phyloP scores from a whole-genome alignment of 116 monocot genomes.

The Thalassia testudinum region DNA sequence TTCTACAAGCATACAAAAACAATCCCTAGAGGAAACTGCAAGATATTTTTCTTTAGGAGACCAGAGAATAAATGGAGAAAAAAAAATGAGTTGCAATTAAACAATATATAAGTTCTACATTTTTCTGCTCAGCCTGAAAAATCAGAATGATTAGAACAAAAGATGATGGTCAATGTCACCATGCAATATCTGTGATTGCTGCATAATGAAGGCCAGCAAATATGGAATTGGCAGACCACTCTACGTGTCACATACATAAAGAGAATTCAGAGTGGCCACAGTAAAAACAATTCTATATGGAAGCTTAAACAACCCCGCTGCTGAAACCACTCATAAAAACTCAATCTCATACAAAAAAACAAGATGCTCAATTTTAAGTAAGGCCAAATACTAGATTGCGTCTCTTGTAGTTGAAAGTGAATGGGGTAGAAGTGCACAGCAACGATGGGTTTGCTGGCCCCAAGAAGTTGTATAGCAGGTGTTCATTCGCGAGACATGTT shows the following conservation, averaged over 20 bases:
- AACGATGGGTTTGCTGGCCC: conserved; percentile 76
- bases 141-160: background rate
- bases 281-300: conserved; percentile 90
- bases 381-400: conserved; percentile 35
- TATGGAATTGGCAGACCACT: conserved; percentile 59
- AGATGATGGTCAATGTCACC: conserved; percentile 27
- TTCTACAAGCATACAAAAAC: conserved; percentile 61
- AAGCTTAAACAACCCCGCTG: conserved; percentile 64
- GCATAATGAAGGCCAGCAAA: conserved; percentile 92
- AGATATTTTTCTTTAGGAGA: conserved; percentile 59
- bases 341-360: conserved; percentile 1
- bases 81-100: no score
- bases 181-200: conserved; percentile 90
- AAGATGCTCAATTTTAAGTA: background rate
- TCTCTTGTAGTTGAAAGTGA: conserved; percentile 48
- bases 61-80: conserved; percentile 30
- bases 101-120: background rate
- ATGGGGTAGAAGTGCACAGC: conserved; percentile 82
- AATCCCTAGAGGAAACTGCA: conserved; percentile 62
- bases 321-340: conserved; percentile 3
- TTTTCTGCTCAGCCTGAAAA: background rate
- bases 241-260: conserved; percentile 88
- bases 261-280: conserved; percentile 81
- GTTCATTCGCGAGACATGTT: no score
- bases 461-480: conserved; percentile 67